These are phyloP conservation scores for Sporothrix sp. DNA, from an alignment of 2,329 filamentous ascomycete genomes.

Conservation along the genomic window DNA sequence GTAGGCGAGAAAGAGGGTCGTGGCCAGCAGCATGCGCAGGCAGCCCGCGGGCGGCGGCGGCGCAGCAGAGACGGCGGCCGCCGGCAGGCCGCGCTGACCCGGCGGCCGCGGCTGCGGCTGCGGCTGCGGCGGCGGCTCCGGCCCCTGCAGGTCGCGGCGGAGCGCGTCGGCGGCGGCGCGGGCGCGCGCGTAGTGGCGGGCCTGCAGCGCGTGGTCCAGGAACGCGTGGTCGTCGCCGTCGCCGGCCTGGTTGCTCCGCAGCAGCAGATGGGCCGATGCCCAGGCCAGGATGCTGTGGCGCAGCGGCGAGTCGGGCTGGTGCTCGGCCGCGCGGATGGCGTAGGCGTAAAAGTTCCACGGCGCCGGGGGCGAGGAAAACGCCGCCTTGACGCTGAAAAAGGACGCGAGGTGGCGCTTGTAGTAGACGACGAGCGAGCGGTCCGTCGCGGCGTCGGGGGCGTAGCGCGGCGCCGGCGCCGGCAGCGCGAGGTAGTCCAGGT, in stretches of 20 bases:
- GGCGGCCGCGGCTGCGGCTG: no score
- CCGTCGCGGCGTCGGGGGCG: neutral
- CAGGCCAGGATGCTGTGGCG: conserved; percentile 14
- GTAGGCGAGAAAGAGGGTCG: conserved; percentile 8
- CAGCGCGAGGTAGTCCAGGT: no score
- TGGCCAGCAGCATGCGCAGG: conserved; percentile 9
- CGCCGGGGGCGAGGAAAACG: neutral
- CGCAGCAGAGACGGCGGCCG: neutral
- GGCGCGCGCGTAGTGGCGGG: conserved; percentile 12
- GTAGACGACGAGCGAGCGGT: conserved; percentile 7
- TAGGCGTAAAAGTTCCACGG: conserved; percentile 15
- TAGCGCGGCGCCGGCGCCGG: no score
- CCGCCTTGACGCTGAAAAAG: conserved; percentile 9
- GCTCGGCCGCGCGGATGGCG: conserved; percentile 12
- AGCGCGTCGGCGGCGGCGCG: neutral
- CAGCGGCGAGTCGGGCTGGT: conserved; percentile 12
- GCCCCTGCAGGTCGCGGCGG: neutral
- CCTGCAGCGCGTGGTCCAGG: conserved; percentile 3
- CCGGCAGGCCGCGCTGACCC: neutral
- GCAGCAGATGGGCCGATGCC: conserved; percentile 10
- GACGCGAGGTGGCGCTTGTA: conserved; percentile 12
- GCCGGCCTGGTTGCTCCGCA: neutral
- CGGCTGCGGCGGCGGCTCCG: no score
- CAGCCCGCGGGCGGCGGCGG: neutral
- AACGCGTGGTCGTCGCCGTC: neutral